Percentiles rank a stretch among this genome's conserved stretches.
Evolutionary conservation across 805 yeast species (phyloP).

Genomic region (Kluyveromyces wickerhamii): DNA sequence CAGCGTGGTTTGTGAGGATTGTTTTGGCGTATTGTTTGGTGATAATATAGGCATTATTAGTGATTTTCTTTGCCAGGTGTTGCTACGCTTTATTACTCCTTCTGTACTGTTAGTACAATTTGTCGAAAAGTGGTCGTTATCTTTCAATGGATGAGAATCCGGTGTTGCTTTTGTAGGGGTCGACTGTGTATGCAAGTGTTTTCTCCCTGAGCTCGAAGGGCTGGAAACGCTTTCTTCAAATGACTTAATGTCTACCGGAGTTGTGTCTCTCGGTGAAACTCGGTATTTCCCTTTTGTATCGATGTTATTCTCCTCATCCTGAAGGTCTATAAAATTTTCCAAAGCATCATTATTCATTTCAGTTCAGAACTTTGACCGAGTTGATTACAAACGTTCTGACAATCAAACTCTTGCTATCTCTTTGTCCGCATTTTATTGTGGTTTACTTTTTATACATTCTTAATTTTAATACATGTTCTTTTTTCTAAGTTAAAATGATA

Average conservation of each 20-base stretch:
- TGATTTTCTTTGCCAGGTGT: constrained; percentile 7
- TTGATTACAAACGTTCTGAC: too few species aligned
- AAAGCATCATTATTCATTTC: constrained; percentile 2
- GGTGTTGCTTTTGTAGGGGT: constrained; percentile 2
- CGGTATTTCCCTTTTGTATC: neutral
- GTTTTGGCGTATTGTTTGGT: constrained; percentile 1
- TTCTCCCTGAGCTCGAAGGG: neutral
- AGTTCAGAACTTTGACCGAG: too few species aligned
- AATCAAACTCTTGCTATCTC: too few species aligned
- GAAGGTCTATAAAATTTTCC: constrained; percentile 2
- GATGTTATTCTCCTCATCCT: constrained; percentile 1
- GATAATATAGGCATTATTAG: constrained; percentile 9
- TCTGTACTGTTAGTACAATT: neutral
- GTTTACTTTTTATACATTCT: too few species aligned
- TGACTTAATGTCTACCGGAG: neutral
- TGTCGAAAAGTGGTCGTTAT: neutral
- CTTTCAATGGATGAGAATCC: constrained; percentile 2
- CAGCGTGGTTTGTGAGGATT: too few species aligned
- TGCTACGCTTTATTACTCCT: constrained; percentile 3
- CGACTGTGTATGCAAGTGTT: neutral
- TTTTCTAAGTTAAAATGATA: too few species aligned
- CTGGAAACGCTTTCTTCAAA: neutral
- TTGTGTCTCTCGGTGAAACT: neutral
- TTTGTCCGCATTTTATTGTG: too few species aligned
- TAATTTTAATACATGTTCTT: too few species aligned